Evolutionary conservation across 139 green algal genomes (phyloP).

Genomic region (Tetradesmus lagerheimii): DNA sequence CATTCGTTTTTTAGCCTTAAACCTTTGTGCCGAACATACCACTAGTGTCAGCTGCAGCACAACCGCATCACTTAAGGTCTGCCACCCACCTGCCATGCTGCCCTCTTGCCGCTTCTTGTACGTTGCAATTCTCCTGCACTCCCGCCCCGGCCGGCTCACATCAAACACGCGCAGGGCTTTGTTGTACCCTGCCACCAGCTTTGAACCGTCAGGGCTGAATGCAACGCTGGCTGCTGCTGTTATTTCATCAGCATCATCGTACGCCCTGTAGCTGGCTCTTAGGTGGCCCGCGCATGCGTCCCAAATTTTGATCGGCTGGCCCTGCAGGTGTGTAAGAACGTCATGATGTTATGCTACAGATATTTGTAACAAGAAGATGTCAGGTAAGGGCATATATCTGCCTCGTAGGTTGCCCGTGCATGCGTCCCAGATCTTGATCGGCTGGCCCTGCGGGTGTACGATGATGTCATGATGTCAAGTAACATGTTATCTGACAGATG

Average conservation of each 20-base stretch:
- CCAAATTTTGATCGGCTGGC: constrained; percentile 90
- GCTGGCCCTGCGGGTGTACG: too few relatives aligned
- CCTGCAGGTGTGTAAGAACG: constrained; percentile 42
- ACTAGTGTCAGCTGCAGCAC: background rate
- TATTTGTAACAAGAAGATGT: too few relatives aligned
- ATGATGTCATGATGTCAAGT: too few relatives aligned
- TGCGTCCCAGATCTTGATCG: constrained; percentile 53
- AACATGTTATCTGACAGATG: too few relatives aligned
- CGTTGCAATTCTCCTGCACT: constrained; percentile 57
- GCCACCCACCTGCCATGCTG: constrained; percentile 47
- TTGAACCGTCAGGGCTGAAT: constrained; percentile 72
- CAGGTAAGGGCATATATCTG: too few relatives aligned
- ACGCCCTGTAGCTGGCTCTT: constrained; percentile 82
- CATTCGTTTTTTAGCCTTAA: too few relatives aligned
- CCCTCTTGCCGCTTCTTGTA: constrained; percentile 45
- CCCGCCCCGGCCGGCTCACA: constrained; percentile 74
- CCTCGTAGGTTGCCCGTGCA: constrained; percentile 68
- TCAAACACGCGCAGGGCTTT: constrained; percentile 71
- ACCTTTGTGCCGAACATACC: too few relatives aligned
- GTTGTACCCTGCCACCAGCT: constrained; percentile 76
- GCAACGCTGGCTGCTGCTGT: constrained; percentile 79
- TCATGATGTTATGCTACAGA: too few relatives aligned
- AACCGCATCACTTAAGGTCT: background rate
- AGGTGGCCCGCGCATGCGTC: constrained; percentile 78
- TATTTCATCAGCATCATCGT: constrained; percentile 91